Evolutionary conservation across 1,284 basidiomycete species (phyloP), one percentile per base, ranked within the genome.

Genomic region (Cryptococcus maquisensis): DNA sequence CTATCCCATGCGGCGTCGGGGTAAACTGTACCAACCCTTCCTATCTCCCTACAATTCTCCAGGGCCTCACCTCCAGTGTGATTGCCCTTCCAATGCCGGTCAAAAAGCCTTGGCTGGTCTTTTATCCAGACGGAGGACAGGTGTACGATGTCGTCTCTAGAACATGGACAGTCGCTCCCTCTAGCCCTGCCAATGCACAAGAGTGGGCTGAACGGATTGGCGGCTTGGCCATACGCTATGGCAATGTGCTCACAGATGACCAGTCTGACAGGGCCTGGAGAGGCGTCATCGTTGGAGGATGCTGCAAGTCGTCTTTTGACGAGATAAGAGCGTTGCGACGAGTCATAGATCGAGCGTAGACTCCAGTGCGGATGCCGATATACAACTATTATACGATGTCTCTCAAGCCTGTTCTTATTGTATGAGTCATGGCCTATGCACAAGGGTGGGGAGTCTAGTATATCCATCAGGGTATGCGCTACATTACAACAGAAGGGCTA

Each of bases 81-180:
- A 47, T 35, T 5, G 21, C 45, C 26, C 54, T 46, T 56, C 46
- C 41, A 32, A 43, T 16, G 32, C 23, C 39, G 13, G 21, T 16
- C 36, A 48, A 18, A 3, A 48, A 32, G 26, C 83, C 82, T 1
- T 83, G 81, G 79, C 76, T 90, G 3, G 80, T 87, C 10, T 57
- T 90, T 16, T 88, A 89, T 66, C 87, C 88, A 1, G 88, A 89
- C 62, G 84, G 85, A 5, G 84, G 84, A 12, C 80, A 81, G 48
- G 71, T 78, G 0, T 86, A 83, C 64, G 81, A 86, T 65, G 67
- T 78, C 12, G 62, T 74, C 15, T 77, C 77, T 4, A 73, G 78
- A 51, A 78, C 74, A 4, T 87, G 84, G 84, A 58, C 68, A 21
- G 50, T 57, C 4, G 52, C 58, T 13, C 16, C 20, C 10, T 28